Evolutionary conservation across 2,329 filamentous ascomycete species (phyloP), one percentile per base, ranked within the genome.

Genomic region (Colletotrichum destructivum): DNA sequence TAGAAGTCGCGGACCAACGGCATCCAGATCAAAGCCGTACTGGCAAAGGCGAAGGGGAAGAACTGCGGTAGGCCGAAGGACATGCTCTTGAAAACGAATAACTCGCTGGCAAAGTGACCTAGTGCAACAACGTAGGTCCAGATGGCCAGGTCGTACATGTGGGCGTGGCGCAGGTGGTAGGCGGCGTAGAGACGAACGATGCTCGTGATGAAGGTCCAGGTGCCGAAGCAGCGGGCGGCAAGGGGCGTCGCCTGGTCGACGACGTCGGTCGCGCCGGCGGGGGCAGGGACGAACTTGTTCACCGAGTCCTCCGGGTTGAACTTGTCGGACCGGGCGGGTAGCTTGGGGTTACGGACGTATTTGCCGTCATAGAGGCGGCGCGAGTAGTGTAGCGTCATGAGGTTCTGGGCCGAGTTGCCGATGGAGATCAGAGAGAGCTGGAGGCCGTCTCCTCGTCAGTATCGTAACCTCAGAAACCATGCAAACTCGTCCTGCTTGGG

Each of bases 371-470:
- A 99, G 79, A 98, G 90, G 81, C 94, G 92, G n/a, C 92, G 90
- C 9, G 95, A 95, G 84, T 94, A 97, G 81, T 91, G 87, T 4
- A 95, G 88, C 21, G 94, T 97, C 46, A 85, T 78, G 83, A 97
- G 97, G 79, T 93, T 91, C 86, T 98, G 95, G 57, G 97, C 80
- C 46, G 91, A 93, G 86, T 99, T 99, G 78, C 90, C 92, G 71
- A 96, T 87, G 40, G 96, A 94, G 69, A 97, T 89, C 68, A 95
- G 79, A 68, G 94, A 94, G 79, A 97, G 89, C 96, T 98, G 75
- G 35, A 4, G 16, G 38, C 21, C 42, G 4, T 4, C 8, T 38
- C 38, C 2, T 40, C 16, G 44, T 71, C 31, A 71, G 64, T 38
- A 13, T 23, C 21, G 35, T 15, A 23, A 9, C 60, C 1, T 35